These are phyloP conservation scores for Auricularia cornea DNA, from an alignment of 768 basidiomycete genomes.

Conservation along the genomic window DNA sequence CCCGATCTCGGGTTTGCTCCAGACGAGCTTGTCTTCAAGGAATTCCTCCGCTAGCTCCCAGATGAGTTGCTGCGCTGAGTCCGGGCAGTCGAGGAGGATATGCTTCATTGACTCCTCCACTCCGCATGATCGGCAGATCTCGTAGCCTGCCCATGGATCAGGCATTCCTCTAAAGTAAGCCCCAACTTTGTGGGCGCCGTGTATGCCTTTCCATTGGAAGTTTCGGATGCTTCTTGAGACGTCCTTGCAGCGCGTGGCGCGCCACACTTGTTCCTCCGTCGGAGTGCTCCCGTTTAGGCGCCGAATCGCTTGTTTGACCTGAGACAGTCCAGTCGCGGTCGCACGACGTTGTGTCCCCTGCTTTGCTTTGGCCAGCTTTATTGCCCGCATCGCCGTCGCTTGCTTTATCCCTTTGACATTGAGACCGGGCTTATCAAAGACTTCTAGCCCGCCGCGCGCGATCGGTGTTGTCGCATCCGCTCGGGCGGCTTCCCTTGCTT, in stretches of 20 bases:
- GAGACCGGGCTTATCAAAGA: too few relatives aligned
- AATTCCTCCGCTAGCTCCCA: slow-evolving; percentile 10
- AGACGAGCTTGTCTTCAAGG: not conserved
- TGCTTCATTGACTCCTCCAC: slow-evolving; percentile 13
- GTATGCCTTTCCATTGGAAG: slow-evolving; percentile 12
- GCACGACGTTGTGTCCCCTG: not conserved
- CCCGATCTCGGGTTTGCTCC: not conserved
- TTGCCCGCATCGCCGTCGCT: too few relatives aligned
- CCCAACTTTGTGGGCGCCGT: slow-evolving; percentile 15
- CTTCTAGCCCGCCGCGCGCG: too few relatives aligned
- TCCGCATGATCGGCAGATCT: slow-evolving; percentile 9
- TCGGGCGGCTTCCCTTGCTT: not conserved
- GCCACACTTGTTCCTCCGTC: not conserved
- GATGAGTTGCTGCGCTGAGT: slow-evolving; percentile 10
- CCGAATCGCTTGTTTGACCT: not conserved
- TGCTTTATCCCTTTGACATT: too few relatives aligned
- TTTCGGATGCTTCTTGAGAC: not conserved
- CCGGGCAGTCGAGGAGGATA: slow-evolving; percentile 15
- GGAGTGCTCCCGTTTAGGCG: not conserved
- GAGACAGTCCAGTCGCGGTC: not conserved
- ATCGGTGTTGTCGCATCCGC: too few relatives aligned
- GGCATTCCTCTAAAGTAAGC: slow-evolving; percentile 4
- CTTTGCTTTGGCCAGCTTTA: too few relatives aligned
- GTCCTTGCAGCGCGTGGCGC: not conserved
- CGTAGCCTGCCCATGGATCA: slow-evolving; percentile 3